Conservation (phyloP, 495 filamentous ascomycete genomes). For the Jackrogersella minutella region DNA sequence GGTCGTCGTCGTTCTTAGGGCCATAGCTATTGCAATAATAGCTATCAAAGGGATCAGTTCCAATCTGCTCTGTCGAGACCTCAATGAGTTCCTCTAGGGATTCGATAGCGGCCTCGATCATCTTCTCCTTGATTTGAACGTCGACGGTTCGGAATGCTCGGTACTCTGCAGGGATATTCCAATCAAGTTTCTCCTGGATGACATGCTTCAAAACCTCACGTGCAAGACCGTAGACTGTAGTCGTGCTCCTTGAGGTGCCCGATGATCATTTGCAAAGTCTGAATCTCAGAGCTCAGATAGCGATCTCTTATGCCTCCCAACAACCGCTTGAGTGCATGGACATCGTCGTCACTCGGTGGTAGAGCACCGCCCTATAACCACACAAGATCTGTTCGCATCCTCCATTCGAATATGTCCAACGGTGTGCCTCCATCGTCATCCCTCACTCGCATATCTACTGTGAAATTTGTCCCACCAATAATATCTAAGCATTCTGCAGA, state of each 20-base stretch:
- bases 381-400: neutral
- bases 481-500: neutral
- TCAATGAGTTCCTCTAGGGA: slow-evolving; percentile 30
- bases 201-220: slow-evolving; percentile 11
- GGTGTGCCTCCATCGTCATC: neutral
- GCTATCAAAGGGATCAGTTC: slow-evolving; percentile 11
- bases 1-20: neutral
- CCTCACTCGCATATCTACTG: slow-evolving; percentile 14
- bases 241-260: slow-evolving; percentile 4
- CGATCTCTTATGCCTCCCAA: slow-evolving; percentile 13
- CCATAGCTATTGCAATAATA: neutral
- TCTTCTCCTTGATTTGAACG: slow-evolving; percentile 22
- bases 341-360: neutral
- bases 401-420: slow-evolving; percentile 20
- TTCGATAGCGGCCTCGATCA: slow-evolving; percentile 27
- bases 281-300: slow-evolving; percentile 24
- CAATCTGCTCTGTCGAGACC: slow-evolving; percentile 16
- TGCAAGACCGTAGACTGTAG: neutral
- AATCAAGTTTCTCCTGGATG: slow-evolving; percentile 23
- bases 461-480: neutral
- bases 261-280: slow-evolving; percentile 12
- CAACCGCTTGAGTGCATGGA: slow-evolving; percentile 8
- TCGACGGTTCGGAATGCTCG: slow-evolving; percentile 24
- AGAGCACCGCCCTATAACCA: neutral
- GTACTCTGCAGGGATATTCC: slow-evolving; percentile 21